These are phyloP conservation scores for Podospora appendiculata DNA, from an alignment of 495 filamentous ascomycete species.

Conservation along the genomic window DNA sequence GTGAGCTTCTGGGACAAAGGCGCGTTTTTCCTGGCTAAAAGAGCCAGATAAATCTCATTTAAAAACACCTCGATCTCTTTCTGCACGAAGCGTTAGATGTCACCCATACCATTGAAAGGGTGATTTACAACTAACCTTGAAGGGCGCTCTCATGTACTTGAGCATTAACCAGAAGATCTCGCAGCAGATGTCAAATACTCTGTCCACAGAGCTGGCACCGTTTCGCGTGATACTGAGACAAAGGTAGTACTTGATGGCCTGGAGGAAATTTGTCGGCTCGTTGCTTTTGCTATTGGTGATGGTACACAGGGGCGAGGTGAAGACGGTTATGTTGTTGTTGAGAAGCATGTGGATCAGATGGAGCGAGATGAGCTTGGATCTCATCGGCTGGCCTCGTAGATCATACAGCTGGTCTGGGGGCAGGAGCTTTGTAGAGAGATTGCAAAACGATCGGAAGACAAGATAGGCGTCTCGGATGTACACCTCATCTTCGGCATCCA, in stretches of 20 bases:
- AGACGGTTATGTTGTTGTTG: conserved; percentile 80
- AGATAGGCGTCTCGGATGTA: conserved; percentile 95
- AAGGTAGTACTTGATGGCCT: conserved; percentile 92
- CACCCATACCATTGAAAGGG: neutral
- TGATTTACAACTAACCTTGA: conserved; percentile 67
- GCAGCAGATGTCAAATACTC: conserved; percentile 90
- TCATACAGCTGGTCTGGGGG: conserved; percentile 87
- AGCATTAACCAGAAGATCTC: conserved; percentile 98
- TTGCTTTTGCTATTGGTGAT: conserved; percentile 79
- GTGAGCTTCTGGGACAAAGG: conserved; percentile 87
- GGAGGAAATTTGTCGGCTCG: conserved; percentile 84
- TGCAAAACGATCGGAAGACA: conserved; percentile 96
- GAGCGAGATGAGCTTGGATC: conserved; percentile 90
- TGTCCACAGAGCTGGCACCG: conserved; percentile 82
- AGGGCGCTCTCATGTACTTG: conserved; percentile 83
- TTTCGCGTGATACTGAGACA: conserved; percentile 91
- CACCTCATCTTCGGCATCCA: conserved; percentile 90
- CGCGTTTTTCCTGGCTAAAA: conserved; percentile 79
- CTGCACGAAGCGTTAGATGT: conserved; percentile 30
- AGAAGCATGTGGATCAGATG: conserved; percentile 90
- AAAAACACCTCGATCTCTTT: conserved; percentile 98
- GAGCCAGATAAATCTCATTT: conserved; percentile 94
- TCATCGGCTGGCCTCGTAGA: conserved; percentile 88
- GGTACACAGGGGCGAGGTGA: conserved; percentile 80
- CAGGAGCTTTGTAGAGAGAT: conserved; percentile 85